phyloP scores from a whole-genome alignment of 495 filamentous ascomycete species.

The Lepraria neglecta region DNA sequence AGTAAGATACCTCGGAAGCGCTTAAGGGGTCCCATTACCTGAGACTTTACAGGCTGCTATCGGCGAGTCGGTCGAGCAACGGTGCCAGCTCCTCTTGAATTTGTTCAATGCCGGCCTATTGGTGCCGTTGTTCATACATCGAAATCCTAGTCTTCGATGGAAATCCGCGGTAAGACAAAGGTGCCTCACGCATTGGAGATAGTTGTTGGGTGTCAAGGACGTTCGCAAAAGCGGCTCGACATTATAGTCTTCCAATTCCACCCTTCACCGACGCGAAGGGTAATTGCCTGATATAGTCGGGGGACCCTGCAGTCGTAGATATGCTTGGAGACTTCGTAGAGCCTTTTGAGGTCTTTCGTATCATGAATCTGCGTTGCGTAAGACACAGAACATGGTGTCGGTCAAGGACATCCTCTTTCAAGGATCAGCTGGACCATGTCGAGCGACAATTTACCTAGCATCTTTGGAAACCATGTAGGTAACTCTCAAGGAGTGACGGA shows the following conservation, averaged over 20 bases:
- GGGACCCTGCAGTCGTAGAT: slow-evolving; percentile 1
- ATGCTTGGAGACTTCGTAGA: not conserved
- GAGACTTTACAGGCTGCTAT: too few species aligned
- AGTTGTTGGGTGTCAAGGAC: not conserved
- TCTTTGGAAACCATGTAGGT: not conserved
- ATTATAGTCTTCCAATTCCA: slow-evolving; percentile 2
- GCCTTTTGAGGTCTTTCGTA: slow-evolving; percentile 6
- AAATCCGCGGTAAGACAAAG: not conserved
- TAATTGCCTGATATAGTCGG: not conserved
- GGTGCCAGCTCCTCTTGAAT: too few species aligned
- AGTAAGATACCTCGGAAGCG: too few species aligned
- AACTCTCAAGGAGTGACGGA: not conserved
- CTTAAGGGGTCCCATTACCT: too few species aligned
- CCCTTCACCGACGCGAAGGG: not conserved
- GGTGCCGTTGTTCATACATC: too few species aligned
- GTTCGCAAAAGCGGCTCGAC: slow-evolving; percentile 1
- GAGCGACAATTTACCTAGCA: slow-evolving; percentile 5
- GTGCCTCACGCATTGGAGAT: slow-evolving; percentile 3
- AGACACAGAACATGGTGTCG: not conserved
- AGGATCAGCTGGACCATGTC: not conserved
- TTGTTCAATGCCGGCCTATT: too few species aligned
- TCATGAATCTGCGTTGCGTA: not conserved
- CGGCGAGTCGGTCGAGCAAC: too few species aligned
- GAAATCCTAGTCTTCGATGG: not conserved
- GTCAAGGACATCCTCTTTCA: slow-evolving; percentile 3